These are phyloP conservation scores for Cryptosporidium muris DNA, from an alignment of 169 alveolate species.

Conservation along the genomic window DNA sequence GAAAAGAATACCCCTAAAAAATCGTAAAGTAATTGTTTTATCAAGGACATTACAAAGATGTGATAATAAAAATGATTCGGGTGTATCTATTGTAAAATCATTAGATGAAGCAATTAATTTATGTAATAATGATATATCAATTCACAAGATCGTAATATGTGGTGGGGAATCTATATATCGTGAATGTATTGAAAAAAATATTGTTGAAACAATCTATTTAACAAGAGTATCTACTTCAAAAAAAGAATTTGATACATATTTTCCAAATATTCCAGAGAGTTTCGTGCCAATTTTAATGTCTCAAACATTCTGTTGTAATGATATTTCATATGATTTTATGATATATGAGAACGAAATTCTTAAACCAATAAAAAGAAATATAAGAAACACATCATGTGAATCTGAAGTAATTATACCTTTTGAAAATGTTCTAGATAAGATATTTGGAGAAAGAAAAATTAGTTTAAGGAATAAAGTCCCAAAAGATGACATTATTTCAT, in stretches of 20 bases:
- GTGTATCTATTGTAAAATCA: slow-evolving; percentile 72
- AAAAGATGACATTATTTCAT: slow-evolving; percentile 9
- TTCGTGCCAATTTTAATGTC: slow-evolving; percentile 74
- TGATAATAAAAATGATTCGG: slow-evolving; percentile 30
- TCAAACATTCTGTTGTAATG: slow-evolving; percentile 73
- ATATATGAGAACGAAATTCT: slow-evolving; percentile 50
- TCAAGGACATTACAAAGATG: slow-evolving; percentile 78
- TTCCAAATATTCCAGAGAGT: slow-evolving; percentile 77
- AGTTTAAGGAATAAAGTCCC: slow-evolving; percentile 57
- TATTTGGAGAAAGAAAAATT: slow-evolving; percentile 49
- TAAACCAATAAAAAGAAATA: slow-evolving; percentile 66
- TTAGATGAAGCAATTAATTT: slow-evolving; percentile 75
- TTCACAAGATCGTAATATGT: slow-evolving; percentile 82
- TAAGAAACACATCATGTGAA: slow-evolving; percentile 70
- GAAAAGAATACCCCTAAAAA: slow-evolving; percentile 88
- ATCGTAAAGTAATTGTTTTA: slow-evolving; percentile 88
- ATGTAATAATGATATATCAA: slow-evolving; percentile 62
- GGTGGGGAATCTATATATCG: slow-evolving; percentile 88
- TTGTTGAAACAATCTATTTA: slow-evolving; percentile 79
- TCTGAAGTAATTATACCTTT: slow-evolving; percentile 34
- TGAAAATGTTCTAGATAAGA: slow-evolving; percentile 75
- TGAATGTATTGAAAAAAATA: slow-evolving; percentile 79
- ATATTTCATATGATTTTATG: slow-evolving; percentile 73
- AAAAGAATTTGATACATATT: slow-evolving; percentile 80
- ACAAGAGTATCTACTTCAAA: slow-evolving; percentile 84